Conservation (phyloP, 2,329 filamentous ascomycete genomes). For the Epicoccum sorghinum region DNA sequence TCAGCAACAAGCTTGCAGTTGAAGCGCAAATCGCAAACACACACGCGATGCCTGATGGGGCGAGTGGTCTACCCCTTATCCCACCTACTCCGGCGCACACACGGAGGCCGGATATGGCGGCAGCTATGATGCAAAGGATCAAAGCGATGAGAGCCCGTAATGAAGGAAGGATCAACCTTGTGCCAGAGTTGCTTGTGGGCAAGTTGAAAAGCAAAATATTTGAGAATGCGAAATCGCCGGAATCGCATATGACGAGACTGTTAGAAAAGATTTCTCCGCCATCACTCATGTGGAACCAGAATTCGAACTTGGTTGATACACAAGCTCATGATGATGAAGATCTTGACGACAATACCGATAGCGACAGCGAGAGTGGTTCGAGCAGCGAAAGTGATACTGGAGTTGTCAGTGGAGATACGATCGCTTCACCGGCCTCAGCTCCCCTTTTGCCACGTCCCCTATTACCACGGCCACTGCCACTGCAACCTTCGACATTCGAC, state of each 20-base stretch:
- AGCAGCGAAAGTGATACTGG: neutral
- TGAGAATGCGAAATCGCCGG: slow-evolving; percentile 7
- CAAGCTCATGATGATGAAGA: neutral
- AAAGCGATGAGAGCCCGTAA: slow-evolving; percentile 1
- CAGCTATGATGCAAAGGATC: slow-evolving; percentile 16
- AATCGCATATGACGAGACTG: no score
- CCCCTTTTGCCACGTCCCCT: neutral
- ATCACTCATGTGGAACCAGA: no score
- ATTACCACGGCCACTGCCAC: neutral
- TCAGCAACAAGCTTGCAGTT: slow-evolving; percentile 32
- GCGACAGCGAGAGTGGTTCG: slow-evolving; percentile 3
- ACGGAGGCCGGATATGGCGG: slow-evolving; percentile 12
- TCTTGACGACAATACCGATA: neutral
- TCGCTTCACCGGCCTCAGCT: neutral
- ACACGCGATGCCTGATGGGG: slow-evolving; percentile 9
- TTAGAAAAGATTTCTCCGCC: no score
- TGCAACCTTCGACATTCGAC: neutral
- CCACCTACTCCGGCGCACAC: slow-evolving; percentile 25
- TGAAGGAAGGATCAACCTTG: slow-evolving; percentile 20
- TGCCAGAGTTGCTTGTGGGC: slow-evolving; percentile 26
- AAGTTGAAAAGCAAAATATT: slow-evolving; percentile 32
- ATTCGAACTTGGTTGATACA: neutral
- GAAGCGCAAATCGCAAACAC: slow-evolving; percentile 32
- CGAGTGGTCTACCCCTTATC: slow-evolving; percentile 32
- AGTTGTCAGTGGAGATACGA: neutral